These are phyloP conservation scores for Xylariaceae sp. DNA, from an alignment of 2,329 filamentous ascomycete genomes.

Conservation along the genomic window DNA sequence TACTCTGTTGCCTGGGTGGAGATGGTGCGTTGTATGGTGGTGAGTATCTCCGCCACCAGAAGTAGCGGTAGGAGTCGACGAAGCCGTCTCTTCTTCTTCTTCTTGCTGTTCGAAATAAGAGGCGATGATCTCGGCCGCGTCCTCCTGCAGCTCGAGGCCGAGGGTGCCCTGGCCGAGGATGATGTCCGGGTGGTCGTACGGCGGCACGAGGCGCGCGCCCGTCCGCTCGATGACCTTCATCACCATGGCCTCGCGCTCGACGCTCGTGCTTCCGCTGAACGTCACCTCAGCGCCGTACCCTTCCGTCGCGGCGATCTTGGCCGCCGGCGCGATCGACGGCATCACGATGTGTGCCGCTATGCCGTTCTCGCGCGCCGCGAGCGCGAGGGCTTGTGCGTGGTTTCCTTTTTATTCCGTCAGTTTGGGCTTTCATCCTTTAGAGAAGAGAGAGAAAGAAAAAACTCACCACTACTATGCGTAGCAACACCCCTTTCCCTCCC, in stretches of 20 bases:
- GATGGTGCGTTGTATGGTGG: no score
- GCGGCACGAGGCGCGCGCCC: conserved; percentile 74
- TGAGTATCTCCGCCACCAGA: conserved; percentile 1
- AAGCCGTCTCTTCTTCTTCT: conserved; percentile 61
- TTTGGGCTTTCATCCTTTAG: no score
- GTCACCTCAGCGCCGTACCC: conserved; percentile 72
- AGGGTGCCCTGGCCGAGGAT: conserved; percentile 91
- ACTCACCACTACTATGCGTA: conserved; percentile 79
- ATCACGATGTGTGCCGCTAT: conserved; percentile 88
- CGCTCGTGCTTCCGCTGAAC: conserved; percentile 74
- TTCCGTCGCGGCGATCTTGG: conserved; percentile 78
- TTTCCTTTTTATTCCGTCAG: conserved; percentile 70
- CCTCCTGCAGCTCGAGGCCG: conserved; percentile 73
- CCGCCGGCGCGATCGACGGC: conserved; percentile 77
- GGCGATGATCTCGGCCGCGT: conserved; percentile 64
- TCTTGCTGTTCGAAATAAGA: conserved; percentile 73
- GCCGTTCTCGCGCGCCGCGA: conserved; percentile 68
- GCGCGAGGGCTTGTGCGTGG: conserved; percentile 86
- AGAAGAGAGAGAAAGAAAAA: conserved; percentile 6
- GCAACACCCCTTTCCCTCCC: conserved; percentile 66
- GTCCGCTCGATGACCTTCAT: conserved; percentile 63
- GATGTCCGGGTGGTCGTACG: conserved; percentile 89
- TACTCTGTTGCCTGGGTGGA: no score
- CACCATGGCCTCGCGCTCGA: conserved; percentile 76
- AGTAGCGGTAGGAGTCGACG: conserved; percentile 28